Evolutionary conservation across 2,329 filamentous ascomycete genomes (phyloP).

Genomic region (Sclerotiophoma versabilis): DNA sequence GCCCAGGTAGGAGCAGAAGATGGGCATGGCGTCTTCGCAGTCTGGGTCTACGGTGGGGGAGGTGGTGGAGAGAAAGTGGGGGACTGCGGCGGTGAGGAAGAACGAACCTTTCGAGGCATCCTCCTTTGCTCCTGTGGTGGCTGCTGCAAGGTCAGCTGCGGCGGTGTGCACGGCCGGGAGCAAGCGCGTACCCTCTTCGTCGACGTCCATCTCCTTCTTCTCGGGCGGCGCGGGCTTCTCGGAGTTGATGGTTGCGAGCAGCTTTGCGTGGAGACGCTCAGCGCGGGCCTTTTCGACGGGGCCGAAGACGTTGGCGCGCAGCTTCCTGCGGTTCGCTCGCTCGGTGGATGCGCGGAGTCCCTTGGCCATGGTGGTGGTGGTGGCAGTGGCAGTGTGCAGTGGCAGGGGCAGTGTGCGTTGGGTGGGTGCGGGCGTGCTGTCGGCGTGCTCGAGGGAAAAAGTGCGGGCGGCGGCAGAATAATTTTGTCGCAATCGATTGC

Average conservation of each 20-base stretch:
- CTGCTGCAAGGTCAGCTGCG: constrained; percentile 11
- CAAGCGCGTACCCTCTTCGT: constrained; percentile 47
- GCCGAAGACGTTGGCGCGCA: constrained; percentile 83
- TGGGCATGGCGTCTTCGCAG: constrained; percentile 34
- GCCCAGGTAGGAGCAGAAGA: constrained; percentile 50
- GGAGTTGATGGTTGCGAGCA: constrained; percentile 79
- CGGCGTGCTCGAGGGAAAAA: constrained; percentile 22
- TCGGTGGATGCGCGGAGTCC: constrained; percentile 77
- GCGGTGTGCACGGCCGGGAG: not conserved
- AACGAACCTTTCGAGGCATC: constrained; percentile 43
- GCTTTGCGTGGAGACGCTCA: constrained; percentile 83
- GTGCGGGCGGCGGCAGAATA: constrained; percentile 8
- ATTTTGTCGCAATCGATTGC: constrained; percentile 33
- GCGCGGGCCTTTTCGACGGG: constrained; percentile 80
- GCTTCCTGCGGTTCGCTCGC: constrained; percentile 82
- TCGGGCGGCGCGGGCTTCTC: constrained; percentile 65
- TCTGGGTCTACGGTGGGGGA: constrained; percentile 13
- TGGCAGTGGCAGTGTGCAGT: no score
- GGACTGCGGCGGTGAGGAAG: constrained; percentile 40
- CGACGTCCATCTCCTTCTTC: constrained; percentile 55
- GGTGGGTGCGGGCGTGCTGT: constrained; percentile 16
- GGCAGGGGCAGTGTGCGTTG: no score
- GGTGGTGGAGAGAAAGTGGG: constrained; percentile 31
- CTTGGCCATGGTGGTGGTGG: constrained; percentile 74
- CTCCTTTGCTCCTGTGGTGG: constrained; percentile 30